Conservation (phyloP, 2,329 filamentous ascomycete genomes). For the Cladophialophora yegresii region DNA sequence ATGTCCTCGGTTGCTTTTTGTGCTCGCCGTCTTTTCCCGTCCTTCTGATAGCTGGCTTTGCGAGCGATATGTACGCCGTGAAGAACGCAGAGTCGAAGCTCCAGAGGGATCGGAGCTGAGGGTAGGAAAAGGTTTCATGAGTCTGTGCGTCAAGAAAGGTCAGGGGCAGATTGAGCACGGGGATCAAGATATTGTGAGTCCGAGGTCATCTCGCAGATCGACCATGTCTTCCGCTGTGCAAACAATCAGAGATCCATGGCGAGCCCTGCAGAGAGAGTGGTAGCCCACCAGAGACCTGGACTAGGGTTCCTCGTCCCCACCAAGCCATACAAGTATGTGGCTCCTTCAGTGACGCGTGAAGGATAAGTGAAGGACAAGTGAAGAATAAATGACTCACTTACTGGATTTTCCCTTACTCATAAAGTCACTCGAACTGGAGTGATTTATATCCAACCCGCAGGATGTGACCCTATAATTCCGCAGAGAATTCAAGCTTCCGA, state of each 20-base stretch:
- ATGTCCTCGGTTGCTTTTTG: not conserved
- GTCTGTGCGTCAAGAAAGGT: not conserved
- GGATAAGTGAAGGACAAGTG: not conserved
- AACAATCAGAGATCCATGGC: not conserved
- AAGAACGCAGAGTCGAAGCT: not conserved
- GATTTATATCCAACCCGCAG: not conserved
- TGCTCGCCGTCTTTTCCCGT: not conserved
- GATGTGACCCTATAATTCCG: not conserved
- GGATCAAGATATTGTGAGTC: not conserved
- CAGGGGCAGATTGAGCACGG: not conserved
- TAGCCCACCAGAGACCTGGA: not conserved
- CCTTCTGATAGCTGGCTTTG: not conserved
- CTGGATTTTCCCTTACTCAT: too few species aligned
- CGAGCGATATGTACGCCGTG: not conserved
- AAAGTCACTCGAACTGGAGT: not conserved
- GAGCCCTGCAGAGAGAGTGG: not conserved
- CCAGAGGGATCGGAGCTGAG: not conserved
- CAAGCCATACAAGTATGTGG: not conserved
- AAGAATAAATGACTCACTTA: not conserved
- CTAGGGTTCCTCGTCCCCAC: not conserved
- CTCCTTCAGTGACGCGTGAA: not conserved
- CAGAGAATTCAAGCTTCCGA: not conserved
- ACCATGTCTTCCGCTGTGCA: not conserved
- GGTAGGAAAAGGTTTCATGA: not conserved
- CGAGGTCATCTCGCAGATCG: not conserved